phyloP scores from a whole-genome alignment of 169 alveolate genomes.

The Theileria luwenshuni region DNA sequence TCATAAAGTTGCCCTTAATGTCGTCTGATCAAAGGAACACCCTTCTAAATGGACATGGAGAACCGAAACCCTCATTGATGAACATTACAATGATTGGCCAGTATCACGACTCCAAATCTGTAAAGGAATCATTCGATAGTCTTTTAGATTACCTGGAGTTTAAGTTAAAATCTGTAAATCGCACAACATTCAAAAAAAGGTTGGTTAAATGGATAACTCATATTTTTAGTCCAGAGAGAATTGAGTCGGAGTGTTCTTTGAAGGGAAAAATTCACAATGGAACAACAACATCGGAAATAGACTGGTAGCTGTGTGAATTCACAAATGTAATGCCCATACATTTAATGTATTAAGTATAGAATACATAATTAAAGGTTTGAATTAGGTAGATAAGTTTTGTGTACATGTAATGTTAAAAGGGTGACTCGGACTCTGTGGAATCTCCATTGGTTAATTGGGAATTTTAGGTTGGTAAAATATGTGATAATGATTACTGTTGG shows the following conservation, averaged over 20 bases:
- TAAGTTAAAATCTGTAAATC: conserved; percentile 13
- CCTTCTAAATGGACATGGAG: background rate
- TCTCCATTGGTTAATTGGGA: too few species aligned
- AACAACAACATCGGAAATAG: background rate
- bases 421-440: too few species aligned
- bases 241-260: background rate
- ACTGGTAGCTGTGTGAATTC: background rate
- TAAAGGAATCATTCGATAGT: conserved; percentile 1
- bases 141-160: conserved; percentile 11
- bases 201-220: background rate
- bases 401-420: too few species aligned
- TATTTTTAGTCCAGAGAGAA: background rate
- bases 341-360: too few species aligned
- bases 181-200: background rate
- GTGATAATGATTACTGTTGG: too few species aligned
- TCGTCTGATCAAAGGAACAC: background rate
- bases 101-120: background rate
- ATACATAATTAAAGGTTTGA: too few species aligned
- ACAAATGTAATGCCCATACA: background rate
- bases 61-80: background rate
- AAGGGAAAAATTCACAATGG: background rate
- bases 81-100: background rate
- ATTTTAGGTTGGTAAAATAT: too few species aligned
- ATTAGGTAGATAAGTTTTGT: too few species aligned
- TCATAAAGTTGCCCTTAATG: conserved; percentile 19